phyloP scores from a whole-genome alignment of 352 stramenopile genomes.

The Phytophthora ramorum region DNA sequence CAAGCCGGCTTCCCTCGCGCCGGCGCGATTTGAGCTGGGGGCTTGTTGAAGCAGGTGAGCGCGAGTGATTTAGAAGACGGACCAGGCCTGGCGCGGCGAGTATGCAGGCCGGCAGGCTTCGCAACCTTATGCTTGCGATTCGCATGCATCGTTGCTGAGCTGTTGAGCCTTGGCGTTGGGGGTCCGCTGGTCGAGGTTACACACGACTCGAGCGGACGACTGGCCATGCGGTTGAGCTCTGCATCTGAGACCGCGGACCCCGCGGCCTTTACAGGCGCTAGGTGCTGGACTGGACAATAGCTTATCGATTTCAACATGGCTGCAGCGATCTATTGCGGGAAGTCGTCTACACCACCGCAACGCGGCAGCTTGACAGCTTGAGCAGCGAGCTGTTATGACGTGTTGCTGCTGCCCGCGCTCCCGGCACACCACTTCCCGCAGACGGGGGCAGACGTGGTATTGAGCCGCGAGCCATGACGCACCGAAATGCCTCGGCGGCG shows the following conservation, averaged over 20 bases:
- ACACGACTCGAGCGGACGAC: slow-evolving; percentile 26
- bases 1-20: slow-evolving; percentile 36
- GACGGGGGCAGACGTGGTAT: slow-evolving; percentile 33
- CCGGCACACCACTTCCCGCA: slow-evolving; percentile 41
- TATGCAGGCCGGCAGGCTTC: background rate
- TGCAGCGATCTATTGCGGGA: slow-evolving; percentile 2
- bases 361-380: slow-evolving; percentile 2
- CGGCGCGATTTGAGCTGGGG: slow-evolving; percentile 26
- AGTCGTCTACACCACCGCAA: slow-evolving; percentile 11
- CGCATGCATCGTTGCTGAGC: background rate
- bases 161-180: background rate
- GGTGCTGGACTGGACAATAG: background rate
- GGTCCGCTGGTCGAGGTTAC: slow-evolving; percentile 25
- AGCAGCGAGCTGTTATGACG: slow-evolving; percentile 1
- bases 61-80: slow-evolving; percentile 28
- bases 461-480: slow-evolving; percentile 4
- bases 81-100: slow-evolving; percentile 10
- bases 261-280: slow-evolving; percentile 11
- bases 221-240: slow-evolving; percentile 21
- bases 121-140: background rate
- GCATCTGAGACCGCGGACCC: slow-evolving; percentile 8
- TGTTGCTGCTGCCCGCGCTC: slow-evolving; percentile 5
- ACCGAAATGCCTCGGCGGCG: slow-evolving; percentile 25
- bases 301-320: background rate
- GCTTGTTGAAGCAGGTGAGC: slow-evolving; percentile 26